Base-by-base conservation (phyloP, 2,329 filamentous ascomycete genomes). In the Pseudocercospora cruenta region DNA sequence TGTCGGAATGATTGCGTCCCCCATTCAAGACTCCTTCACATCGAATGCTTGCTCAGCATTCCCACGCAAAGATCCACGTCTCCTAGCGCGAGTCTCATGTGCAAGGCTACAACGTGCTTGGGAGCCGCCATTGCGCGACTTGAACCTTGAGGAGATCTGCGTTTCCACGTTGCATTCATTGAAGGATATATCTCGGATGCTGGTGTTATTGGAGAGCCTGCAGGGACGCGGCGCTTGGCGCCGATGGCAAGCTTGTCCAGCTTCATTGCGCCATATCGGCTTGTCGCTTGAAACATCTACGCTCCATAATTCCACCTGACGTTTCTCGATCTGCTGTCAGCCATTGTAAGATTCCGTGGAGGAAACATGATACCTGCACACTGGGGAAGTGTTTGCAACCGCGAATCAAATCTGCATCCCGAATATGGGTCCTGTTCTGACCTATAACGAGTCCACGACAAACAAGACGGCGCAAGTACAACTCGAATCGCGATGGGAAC, bases 211-310 rank as follows among this genome's bases (percentile, higher is more conserved):
- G 67, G 65, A 33, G 47, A 19, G 14, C 4, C 14, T 58, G 62
- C 26, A 59, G 8, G 62, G 51, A 47, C 51, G 22, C 36, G 39
- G 31, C 65, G 24, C 64, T 66, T 72, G 67, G 69, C 69, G 58
- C 60, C 28, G 21, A 72, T 72, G 61, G 68, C 67, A 71, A 71
- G 70, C 69, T 72, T 60, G 69, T 49, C 49, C 51, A 72, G 69
- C 63, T 67, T 53, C 63, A 72, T 72, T 65, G 69, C 69, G 70
- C 69, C 63, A 72, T 69, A 55, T 39, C 36, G 51, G 51, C 51
- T 28, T 22, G 51, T 54, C 51, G 51, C 51, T 10, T 4, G 3
- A n/a, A 39, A 39, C 36, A 39, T 39, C n/a, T n/a, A n/a, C n/a
- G n/a, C n/a, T n/a, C n/a, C n/a, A n/a, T n/a, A n/a, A n/a, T n/a